Conservation (phyloP, 768 basidiomycete species). For the Collybiopsis luxurians region DNA sequence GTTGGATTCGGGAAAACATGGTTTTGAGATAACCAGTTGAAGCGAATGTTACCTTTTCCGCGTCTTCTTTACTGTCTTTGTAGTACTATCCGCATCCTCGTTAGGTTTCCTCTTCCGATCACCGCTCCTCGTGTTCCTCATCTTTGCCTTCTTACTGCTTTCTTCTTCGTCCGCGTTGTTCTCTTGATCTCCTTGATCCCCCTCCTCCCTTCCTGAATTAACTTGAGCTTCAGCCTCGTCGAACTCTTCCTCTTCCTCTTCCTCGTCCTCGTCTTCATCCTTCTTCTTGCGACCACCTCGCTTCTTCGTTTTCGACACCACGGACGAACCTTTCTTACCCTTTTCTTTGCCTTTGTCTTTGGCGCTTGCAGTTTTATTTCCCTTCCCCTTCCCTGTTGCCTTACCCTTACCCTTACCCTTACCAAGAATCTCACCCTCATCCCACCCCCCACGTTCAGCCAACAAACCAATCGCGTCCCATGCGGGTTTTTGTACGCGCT, state of each 20-base stretch:
- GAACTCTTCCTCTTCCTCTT: conserved; percentile 14
- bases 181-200: too few relatives aligned
- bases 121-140: neutral
- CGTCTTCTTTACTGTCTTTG: neutral
- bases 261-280: conserved; percentile 8
- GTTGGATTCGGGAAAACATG: too few relatives aligned
- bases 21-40: too few relatives aligned
- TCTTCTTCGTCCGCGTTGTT: too few relatives aligned
- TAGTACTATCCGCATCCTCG: too few relatives aligned
- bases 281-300: too few relatives aligned
- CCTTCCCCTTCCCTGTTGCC: neutral
- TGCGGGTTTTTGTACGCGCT: conserved; percentile 65
- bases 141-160: too few relatives aligned
- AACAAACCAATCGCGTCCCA: conserved; percentile 62
- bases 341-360: neutral
- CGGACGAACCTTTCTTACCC: neutral
- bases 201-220: conserved; percentile 9
- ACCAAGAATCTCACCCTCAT: conserved; percentile 42
- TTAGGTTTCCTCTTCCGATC: neutral
- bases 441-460: conserved; percentile 80
- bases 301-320: too few relatives aligned
- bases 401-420: neutral
- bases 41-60: too few relatives aligned
- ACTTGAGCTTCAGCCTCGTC: conserved; percentile 6
- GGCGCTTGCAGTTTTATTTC: neutral